A percentile compares a stretch with the other conserved stretches of the same genome.
Evolutionary conservation across 2,329 filamentous ascomycete genomes (phyloP).

Genomic region (Penicillium sp.): DNA sequence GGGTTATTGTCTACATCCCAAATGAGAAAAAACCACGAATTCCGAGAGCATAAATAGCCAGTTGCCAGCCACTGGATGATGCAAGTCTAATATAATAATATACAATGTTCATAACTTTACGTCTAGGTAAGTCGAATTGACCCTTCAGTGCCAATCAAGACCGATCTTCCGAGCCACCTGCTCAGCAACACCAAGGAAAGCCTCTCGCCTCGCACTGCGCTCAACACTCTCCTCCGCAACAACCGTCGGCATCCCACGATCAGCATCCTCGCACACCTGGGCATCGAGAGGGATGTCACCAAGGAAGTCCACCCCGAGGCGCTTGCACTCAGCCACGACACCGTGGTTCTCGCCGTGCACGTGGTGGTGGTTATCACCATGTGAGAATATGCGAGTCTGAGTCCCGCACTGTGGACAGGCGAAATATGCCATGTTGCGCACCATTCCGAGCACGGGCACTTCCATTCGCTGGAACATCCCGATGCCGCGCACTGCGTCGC

Average conservation of each 20-base stretch:
- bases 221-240: constrained; percentile 62
- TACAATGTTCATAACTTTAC: neutral
- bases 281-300: constrained; percentile 84
- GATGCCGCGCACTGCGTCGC: constrained; percentile 84
- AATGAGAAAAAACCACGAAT: neutral
- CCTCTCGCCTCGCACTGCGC: constrained; percentile 58
- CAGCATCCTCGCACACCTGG: constrained; percentile 76
- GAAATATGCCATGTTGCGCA: constrained; percentile 87
- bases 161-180: constrained; percentile 41
- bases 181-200: constrained; percentile 64
- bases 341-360: constrained; percentile 44
- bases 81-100: neutral
- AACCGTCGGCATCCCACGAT: constrained; percentile 79
- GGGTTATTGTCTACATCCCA: neutral
- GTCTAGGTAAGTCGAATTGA: neutral
- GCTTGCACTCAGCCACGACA: constrained; percentile 59
- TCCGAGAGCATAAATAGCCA: neutral
- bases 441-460: constrained; percentile 69
- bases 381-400: constrained; percentile 67
- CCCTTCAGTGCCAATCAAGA: constrained; percentile 31
- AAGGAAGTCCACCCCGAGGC: constrained; percentile 67
- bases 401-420: constrained; percentile 67
- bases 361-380: constrained; percentile 23
- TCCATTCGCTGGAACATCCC: constrained; percentile 84
- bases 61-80: neutral